Evolutionary conservation across 2,329 filamentous ascomycete genomes (phyloP).

Genomic region (Penicillium frequentans): DNA sequence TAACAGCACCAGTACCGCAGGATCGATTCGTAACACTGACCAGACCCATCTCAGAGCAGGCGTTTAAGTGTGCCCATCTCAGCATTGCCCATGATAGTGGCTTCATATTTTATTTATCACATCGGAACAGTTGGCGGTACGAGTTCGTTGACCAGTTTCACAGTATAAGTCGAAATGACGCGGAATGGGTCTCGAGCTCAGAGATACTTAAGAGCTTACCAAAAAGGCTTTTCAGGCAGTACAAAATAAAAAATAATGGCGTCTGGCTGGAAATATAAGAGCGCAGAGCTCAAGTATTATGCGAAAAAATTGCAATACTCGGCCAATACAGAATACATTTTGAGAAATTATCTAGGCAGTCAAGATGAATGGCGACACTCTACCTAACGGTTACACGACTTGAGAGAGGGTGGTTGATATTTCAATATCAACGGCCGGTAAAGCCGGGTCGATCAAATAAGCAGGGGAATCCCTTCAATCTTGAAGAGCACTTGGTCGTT

Average conservation of each 20-base stretch:
- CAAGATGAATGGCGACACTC: neutral
- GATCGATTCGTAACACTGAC: neutral
- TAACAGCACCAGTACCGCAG: neutral
- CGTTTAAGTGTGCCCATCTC: neutral
- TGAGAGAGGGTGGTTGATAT: too few species aligned
- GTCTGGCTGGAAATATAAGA: neutral
- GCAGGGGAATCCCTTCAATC: neutral
- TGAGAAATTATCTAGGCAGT: neutral
- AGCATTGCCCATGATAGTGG: neutral
- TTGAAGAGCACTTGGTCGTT: neutral
- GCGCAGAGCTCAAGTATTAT: neutral
- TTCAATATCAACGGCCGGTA: neutral
- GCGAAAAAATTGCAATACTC: neutral
- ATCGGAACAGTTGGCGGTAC: neutral
- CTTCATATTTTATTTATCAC: too few species aligned
- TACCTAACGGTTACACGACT: neutral
- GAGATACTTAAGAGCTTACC: neutral
- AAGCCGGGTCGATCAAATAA: neutral
- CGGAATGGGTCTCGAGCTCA: too few species aligned
- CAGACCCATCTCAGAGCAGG: neutral
- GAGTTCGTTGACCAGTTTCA: neutral
- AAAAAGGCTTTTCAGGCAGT: neutral
- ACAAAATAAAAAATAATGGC: neutral
- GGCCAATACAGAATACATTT: neutral
- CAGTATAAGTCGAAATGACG: neutral